Percentiles rank a stretch among this genome's conserved stretches.
Conservation (phyloP, 257 asterid species). For the Voacanga thouarsii region DNA sequence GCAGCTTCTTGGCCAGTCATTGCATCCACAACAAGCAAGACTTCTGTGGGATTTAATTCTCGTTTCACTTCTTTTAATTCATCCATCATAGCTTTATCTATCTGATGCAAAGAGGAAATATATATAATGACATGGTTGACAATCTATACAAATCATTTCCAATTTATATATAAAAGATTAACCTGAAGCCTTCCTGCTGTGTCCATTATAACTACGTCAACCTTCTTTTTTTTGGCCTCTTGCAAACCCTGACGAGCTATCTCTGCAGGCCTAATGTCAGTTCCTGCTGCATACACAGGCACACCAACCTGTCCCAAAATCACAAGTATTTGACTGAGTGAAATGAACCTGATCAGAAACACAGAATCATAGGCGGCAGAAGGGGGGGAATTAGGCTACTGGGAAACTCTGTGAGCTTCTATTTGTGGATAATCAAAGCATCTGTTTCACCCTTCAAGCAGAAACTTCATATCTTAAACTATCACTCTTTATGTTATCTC, state of each 20-base stretch:
- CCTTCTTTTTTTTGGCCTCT: conserved; percentile 76
- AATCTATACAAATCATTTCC: conserved; percentile 2
- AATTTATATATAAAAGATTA: conserved; percentile 24
- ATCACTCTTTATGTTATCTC: not conserved
- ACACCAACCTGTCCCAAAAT: conserved; percentile 76
- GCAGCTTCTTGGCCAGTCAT: conserved; percentile 99
- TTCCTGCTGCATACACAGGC: conserved; percentile 92
- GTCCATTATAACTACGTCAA: conserved; percentile 97
- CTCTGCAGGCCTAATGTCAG: conserved; percentile 81
- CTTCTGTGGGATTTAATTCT: conserved; percentile 83
- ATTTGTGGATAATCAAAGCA: not conserved
- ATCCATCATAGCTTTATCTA: conserved; percentile 93
- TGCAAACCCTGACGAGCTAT: conserved; percentile 86
- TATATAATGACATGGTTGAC: conserved; percentile 8
- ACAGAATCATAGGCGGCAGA: not conserved
- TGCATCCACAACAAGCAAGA: conserved; percentile 96
- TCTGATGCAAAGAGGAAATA: conserved; percentile 44
- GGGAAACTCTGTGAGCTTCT: not conserved
- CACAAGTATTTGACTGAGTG: conserved; percentile 28
- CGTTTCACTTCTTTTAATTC: conserved; percentile 90
- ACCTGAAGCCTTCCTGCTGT: conserved; percentile 99
- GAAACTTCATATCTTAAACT: not conserved
- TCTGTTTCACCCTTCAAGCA: not conserved
- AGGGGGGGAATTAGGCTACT: not conserved
- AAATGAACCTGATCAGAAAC: conserved; percentile 9